Conservation (phyloP, 768 basidiomycete genomes). For the Tricholoma furcatifolium region DNA sequence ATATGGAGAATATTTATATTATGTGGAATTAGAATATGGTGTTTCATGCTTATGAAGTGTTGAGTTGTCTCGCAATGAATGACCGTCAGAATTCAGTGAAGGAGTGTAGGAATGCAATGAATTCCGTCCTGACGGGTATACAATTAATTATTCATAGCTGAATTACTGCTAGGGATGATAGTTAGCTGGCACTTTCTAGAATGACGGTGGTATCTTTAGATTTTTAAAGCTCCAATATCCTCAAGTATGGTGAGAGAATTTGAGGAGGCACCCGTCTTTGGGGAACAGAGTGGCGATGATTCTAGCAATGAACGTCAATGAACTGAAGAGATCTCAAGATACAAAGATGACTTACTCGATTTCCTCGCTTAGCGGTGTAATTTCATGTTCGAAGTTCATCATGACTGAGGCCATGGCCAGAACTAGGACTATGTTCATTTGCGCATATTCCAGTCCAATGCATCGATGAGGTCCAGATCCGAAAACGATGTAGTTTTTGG, state of each 20-base stretch:
- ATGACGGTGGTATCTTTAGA: not conserved
- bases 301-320: conserved; percentile 31
- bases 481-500: conserved; percentile 95
- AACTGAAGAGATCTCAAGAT: not conserved
- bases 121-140: conserved; percentile 10
- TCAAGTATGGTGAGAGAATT: conserved; percentile 51
- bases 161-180: not conserved
- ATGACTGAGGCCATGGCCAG: conserved; percentile 79
- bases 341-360: conserved; percentile 63
- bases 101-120: not conserved
- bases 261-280: conserved; percentile 84
- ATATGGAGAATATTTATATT: not conserved
- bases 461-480: conserved; percentile 92
- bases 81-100: no score
- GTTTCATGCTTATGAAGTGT: no score
- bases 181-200: not conserved
- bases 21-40: not conserved
- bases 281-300: conserved; percentile 98
- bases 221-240: not conserved
- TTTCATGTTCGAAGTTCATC: conserved; percentile 85
- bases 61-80: not conserved
- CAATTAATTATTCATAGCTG: conserved; percentile 1
- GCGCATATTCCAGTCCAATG: conserved; percentile 91
- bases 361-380: conserved; percentile 76
- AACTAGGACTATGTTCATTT: conserved; percentile 84